Percentiles rank a stretch among this genome's conserved stretches.
Conservation (phyloP, 2,329 filamentous ascomycete species). For the Shiraia sp. region DNA sequence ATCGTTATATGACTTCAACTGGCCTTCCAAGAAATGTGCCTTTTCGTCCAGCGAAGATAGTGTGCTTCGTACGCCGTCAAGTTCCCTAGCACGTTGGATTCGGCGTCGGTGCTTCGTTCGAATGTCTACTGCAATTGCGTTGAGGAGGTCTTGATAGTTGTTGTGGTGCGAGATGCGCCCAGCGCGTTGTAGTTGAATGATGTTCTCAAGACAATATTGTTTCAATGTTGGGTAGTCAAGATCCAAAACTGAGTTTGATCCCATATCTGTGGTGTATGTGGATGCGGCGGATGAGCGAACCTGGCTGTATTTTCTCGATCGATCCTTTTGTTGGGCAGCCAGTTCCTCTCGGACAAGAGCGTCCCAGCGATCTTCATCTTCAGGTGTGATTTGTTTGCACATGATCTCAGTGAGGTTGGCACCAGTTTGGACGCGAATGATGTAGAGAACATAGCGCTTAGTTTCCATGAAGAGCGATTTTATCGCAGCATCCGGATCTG, state of each 20-base stretch:
- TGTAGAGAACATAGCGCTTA: slow-evolving; percentile 94
- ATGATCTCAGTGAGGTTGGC: slow-evolving; percentile 93
- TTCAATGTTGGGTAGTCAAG: slow-evolving; percentile 94
- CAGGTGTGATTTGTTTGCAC: slow-evolving; percentile 80
- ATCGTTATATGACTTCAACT: slow-evolving; percentile 97
- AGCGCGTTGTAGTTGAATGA: slow-evolving; percentile 82
- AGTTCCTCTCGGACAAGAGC: slow-evolving; percentile 82
- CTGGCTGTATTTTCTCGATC: slow-evolving; percentile 54
- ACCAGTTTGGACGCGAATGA: slow-evolving; percentile 93
- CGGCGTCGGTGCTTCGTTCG: slow-evolving; percentile 93
- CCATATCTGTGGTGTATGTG: slow-evolving; percentile 65
- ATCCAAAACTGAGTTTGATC: slow-evolving; percentile 68
- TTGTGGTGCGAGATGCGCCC: slow-evolving; percentile 86
- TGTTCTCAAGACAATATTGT: slow-evolving; percentile 89
- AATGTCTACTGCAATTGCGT: slow-evolving; percentile 95
- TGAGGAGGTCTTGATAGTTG: slow-evolving; percentile 96
- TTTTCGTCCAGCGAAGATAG: slow-evolving; percentile 79
- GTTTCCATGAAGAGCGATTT: slow-evolving; percentile 98
- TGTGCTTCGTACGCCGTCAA: slow-evolving; percentile 81
- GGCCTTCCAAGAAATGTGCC: slow-evolving; percentile 88
- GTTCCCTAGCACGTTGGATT: slow-evolving; percentile 86
- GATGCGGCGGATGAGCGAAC: slow-evolving; percentile 85
- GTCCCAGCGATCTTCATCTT: slow-evolving; percentile 90
- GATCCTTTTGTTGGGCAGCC: slow-evolving; percentile 41
- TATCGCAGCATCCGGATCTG: slow-evolving; percentile 86